Evolutionary conservation across 192 early-diverging fungal genomes (phyloP), one percentile per base, ranked within the genome.

Genomic region (Cetraspora pellucida): DNA sequence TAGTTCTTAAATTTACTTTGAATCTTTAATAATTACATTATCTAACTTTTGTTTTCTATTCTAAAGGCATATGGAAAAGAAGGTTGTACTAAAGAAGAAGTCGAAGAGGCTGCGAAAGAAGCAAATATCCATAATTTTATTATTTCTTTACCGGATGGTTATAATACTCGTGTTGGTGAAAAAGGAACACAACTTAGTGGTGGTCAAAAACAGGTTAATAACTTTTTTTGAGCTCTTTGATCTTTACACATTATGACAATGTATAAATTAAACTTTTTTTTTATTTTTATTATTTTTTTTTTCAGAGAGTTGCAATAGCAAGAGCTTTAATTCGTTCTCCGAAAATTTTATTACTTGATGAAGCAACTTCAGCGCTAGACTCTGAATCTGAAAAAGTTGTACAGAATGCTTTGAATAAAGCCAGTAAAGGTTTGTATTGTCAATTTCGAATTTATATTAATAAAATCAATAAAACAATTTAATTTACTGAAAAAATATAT

Each of bases 271-370:
- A 52, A 19, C 5, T 19, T 19, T 54, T 54, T 19, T 19, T 54
- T 54, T n/a, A n/a, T n/a, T n/a, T n/a, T n/a, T n/a, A n/a, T n/a
- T n/a, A n/a, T n/a, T 19, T 19, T 19, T 14, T 54, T 19, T 3
- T 19, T 11, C 16, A 54, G 31, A 88, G 95, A 46, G 86, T 97
- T 75, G 95, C 92, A 17, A 94, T 94, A 84, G 95, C 95, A 2
- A 89, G 95, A 50, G 94, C 95, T 0, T 78, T 95, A 57, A 92
- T 96, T 68, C 89, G 93, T 49, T 89, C 94, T 66, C 94, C 95
- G 52, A 89, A 89, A 76, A 78, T 95, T 8, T 79, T 96, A 61
- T 81, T 96, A 31, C 83, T 97, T 30, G 95, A 97, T 72, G 95
- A 92, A 73, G 90, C 91, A 49, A 92, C 91, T 1, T 86, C 87